Conservation (phyloP, 2,329 filamentous ascomycete species). For the Phyllosticta citrichinensis region DNA sequence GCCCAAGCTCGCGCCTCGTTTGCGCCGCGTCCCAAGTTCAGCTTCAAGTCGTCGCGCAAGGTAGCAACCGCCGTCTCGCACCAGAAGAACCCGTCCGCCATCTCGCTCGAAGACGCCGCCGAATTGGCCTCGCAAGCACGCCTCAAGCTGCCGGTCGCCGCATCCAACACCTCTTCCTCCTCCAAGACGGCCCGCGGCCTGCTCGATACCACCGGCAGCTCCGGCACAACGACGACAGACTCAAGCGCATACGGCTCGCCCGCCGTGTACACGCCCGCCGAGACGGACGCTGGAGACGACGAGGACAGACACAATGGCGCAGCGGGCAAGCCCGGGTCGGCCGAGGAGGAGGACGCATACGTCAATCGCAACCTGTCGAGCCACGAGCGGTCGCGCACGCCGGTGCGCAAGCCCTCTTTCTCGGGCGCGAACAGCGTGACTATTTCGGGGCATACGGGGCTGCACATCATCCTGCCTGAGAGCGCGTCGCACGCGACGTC, state of each 20-base stretch:
- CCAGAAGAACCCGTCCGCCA: slow-evolving; percentile 42
- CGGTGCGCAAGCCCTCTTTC: slow-evolving; percentile 42
- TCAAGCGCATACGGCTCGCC: slow-evolving; percentile 6
- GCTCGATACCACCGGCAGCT: slow-evolving; percentile 12
- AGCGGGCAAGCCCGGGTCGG: slow-evolving; percentile 24
- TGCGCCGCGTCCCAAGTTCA: slow-evolving; percentile 69
- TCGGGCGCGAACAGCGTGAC: slow-evolving; percentile 48
- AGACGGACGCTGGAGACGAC: slow-evolving; percentile 11
- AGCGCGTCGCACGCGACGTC: slow-evolving; percentile 61
- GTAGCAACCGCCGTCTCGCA: slow-evolving; percentile 37
- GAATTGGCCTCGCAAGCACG: slow-evolving; percentile 42
- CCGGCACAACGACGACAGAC: slow-evolving; percentile 7
- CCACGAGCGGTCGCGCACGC: slow-evolving; percentile 11
- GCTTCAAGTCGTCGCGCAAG: slow-evolving; percentile 56
- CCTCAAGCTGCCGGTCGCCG: slow-evolving; percentile 32
- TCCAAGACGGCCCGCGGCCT: slow-evolving; percentile 18
- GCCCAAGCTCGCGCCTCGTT: slow-evolving; percentile 58
- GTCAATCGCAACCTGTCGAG: slow-evolving; percentile 9
- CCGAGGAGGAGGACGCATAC: slow-evolving; percentile 14
- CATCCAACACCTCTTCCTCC: slow-evolving; percentile 14
- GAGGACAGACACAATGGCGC: slow-evolving; percentile 11
- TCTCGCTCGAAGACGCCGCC: slow-evolving; percentile 47
- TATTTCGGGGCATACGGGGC: slow-evolving; percentile 55
- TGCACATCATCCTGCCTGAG: slow-evolving; percentile 68
- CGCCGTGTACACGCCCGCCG: not conserved